These are phyloP conservation scores for Zancudomyces culisetae DNA, from an alignment of 371 early-diverging fungal species.

Conservation along the genomic window DNA sequence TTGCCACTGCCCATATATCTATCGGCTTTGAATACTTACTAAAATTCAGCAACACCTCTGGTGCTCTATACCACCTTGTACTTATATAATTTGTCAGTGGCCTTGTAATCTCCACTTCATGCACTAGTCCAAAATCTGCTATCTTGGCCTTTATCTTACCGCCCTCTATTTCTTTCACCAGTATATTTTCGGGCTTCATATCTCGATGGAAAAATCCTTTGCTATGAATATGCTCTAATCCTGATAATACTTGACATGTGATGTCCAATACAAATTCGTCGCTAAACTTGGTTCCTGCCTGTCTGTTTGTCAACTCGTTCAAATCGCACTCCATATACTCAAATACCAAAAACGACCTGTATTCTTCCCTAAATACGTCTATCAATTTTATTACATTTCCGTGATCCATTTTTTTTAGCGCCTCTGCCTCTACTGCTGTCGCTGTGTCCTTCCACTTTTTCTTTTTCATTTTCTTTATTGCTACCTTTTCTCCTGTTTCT, in stretches of 20 bases:
- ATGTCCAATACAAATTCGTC: slow-evolving; percentile 36
- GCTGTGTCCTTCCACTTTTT: slow-evolving; percentile 46
- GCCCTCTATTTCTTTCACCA: slow-evolving; percentile 23
- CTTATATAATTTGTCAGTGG: slow-evolving; percentile 84
- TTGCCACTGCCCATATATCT: slow-evolving; percentile 96
- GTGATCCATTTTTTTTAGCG: slow-evolving; percentile 68
- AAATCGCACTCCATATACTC: slow-evolving; percentile 89
- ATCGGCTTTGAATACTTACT: slow-evolving; percentile 78
- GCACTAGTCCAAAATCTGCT: slow-evolving; percentile 86
- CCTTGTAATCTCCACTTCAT: slow-evolving; percentile 58
- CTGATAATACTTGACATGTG: slow-evolving; percentile 62
- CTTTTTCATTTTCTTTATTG: slow-evolving; percentile 87
- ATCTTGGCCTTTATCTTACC: slow-evolving; percentile 48
- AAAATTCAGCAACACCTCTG: slow-evolving; percentile 80
- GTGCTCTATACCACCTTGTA: slow-evolving; percentile 97
- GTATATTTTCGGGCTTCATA: slow-evolving; percentile 77
- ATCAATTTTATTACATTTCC: slow-evolving; percentile 62
- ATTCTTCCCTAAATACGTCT: slow-evolving; percentile 61
- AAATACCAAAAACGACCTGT: slow-evolving; percentile 74
- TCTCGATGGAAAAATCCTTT: slow-evolving; percentile 84
- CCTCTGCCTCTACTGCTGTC: slow-evolving; percentile 51
- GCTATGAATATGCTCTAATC: slow-evolving; percentile 71
- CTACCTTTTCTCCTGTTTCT: slow-evolving; percentile 55
- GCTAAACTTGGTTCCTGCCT: slow-evolving; percentile 33
- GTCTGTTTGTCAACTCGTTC: slow-evolving; percentile 59